A percentile compares a stretch with the other conserved stretches of the same genome.
These are phyloP conservation scores for Babesia gibsoni DNA, from an alignment of 169 alveolate species.

Conservation along the genomic window DNA sequence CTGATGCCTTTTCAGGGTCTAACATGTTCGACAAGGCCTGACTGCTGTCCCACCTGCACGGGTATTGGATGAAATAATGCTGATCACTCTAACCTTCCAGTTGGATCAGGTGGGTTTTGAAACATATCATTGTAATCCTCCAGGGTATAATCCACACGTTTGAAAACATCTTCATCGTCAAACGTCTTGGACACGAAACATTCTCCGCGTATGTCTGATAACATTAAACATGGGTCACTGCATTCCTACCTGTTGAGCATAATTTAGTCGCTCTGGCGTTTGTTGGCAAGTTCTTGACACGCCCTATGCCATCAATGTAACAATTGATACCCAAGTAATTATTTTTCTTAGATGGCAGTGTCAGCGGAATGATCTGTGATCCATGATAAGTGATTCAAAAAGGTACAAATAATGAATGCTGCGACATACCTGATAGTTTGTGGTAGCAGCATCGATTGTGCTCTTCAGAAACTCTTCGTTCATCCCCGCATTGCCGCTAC, in stretches of 20 bases:
- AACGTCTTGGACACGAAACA: conserved; percentile 83
- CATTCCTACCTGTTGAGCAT: conserved; percentile 75
- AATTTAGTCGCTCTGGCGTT: conserved; percentile 86
- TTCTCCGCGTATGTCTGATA: conserved; percentile 83
- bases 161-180: conserved; percentile 84
- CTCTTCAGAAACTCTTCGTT: conserved; percentile 40
- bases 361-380: conserved; percentile 82
- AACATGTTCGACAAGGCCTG: conserved; percentile 55
- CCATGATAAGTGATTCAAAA: not conserved
- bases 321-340: conserved; percentile 78
- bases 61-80: not conserved
- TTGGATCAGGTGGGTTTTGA: conserved; percentile 83
- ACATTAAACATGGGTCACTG: not conserved
- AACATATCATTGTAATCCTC: conserved; percentile 74
- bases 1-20: conserved; percentile 10
- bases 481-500: not conserved
- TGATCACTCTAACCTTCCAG: conserved; percentile 70
- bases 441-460: conserved; percentile 46
- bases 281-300: conserved; percentile 82
- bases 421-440: conserved; percentile 49
- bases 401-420: not conserved
- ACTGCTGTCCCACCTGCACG: conserved; percentile 61
- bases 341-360: conserved; percentile 80
- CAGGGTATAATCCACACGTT: conserved; percentile 74
- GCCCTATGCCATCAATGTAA: conserved; percentile 86